Evolutionary conservation across 768 basidiomycete species (phyloP).

Genomic region (Amanita pallidorosea): DNA sequence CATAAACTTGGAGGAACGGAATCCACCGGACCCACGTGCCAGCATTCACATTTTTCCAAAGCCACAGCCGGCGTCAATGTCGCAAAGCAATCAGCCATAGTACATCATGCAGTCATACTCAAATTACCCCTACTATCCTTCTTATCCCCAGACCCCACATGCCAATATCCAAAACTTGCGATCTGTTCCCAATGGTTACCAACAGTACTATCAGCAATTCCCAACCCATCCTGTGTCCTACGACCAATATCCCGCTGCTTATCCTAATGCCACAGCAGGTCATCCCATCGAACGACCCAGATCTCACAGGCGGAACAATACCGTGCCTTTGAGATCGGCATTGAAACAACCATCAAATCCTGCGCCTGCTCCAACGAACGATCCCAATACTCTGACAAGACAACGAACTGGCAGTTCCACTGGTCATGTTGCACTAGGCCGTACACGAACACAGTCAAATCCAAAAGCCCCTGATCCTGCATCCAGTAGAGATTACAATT

Average conservation of each 20-base stretch:
- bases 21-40: no score
- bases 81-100: background rate
- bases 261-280: background rate
- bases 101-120: constrained; percentile 25
- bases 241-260: background rate
- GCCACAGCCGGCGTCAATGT: background rate
- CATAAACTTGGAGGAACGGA: constrained; percentile 33
- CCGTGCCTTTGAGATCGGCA: constrained; percentile 39
- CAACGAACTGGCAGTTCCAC: constrained; percentile 13
- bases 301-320: constrained; percentile 13
- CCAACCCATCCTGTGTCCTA: constrained; percentile 9
- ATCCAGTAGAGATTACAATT: constrained; percentile 3
- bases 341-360: constrained; percentile 36
- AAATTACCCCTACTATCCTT: constrained; percentile 35
- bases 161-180: constrained; percentile 15
- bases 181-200: constrained; percentile 25
- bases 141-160: constrained; percentile 29
- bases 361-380: constrained; percentile 9
- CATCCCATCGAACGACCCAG: constrained; percentile 4
- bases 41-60: no score
- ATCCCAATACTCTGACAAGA: constrained; percentile 14
- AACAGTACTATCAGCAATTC: constrained; percentile 20
- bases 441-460: constrained; percentile 9
- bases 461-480: constrained; percentile 3
- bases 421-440: constrained; percentile 7